phyloP scores from a whole-genome alignment of 352 stramenopile genomes.

The Globisporangium heterothallicum region DNA sequence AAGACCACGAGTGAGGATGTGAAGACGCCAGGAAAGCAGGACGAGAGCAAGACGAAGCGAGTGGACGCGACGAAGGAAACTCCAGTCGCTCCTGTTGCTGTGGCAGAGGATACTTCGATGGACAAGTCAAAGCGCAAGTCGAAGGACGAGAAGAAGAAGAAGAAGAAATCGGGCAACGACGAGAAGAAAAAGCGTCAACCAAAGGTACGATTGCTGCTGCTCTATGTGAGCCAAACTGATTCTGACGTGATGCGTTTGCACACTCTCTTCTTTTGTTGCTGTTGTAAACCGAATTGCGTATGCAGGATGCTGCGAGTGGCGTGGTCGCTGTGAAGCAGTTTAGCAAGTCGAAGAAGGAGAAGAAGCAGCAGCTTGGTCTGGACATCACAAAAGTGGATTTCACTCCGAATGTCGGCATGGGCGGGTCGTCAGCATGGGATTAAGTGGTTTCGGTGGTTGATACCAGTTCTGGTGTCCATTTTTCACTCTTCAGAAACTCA shows the following conservation, averaged over 20 bases:
- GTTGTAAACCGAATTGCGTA: neutral
- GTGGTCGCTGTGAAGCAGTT: constrained; percentile 76
- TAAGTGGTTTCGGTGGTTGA: no score
- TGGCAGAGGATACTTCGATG: constrained; percentile 10
- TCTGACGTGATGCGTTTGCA: no score
- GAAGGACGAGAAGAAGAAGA: constrained; percentile 23
- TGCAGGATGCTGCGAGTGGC: constrained; percentile 58
- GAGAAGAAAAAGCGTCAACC: constrained; percentile 28
- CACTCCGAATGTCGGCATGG: constrained; percentile 55
- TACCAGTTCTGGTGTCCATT: no score
- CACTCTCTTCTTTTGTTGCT: neutral
- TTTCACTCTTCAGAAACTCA: no score
- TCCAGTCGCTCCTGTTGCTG: neutral
- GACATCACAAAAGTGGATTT: constrained; percentile 63
- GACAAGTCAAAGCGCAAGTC: constrained; percentile 11
- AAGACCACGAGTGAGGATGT: constrained; percentile 1
- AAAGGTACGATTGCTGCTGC: constrained; percentile 20
- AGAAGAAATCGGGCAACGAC: constrained; percentile 21
- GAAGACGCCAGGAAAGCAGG: neutral
- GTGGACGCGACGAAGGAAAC: neutral
- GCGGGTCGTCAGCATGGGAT: constrained; percentile 71
- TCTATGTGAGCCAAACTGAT: neutral
- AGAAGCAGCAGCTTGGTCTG: constrained; percentile 25
- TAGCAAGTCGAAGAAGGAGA: constrained; percentile 57
- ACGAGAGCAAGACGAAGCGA: constrained; percentile 7